phyloP scores from a whole-genome alignment of 305 asterid species.

The Plantago coronopus region DNA sequence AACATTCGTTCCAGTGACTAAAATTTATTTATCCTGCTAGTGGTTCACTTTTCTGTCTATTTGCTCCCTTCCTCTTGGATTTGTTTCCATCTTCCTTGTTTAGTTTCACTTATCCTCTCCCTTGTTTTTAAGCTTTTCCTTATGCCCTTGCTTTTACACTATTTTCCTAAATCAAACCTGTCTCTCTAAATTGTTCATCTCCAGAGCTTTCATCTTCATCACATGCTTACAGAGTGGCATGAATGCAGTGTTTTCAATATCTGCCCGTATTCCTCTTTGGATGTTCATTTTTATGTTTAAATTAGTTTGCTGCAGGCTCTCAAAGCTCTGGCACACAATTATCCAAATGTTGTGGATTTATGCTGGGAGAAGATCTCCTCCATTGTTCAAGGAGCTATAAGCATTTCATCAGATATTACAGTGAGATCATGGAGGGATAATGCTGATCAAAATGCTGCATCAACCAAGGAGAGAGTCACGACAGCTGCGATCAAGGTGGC shows the following conservation, averaged over 20 bases:
- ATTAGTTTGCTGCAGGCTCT: slow-evolving; percentile 64
- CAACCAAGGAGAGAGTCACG: slow-evolving; percentile 65
- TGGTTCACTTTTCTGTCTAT: too few relatives aligned
- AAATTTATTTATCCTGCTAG: too few relatives aligned
- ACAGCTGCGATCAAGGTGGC: slow-evolving; percentile 80
- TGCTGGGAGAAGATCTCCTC: slow-evolving; percentile 78
- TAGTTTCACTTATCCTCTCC: too few relatives aligned
- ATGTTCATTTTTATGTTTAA: slow-evolving; percentile 23
- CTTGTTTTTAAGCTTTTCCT: too few relatives aligned
- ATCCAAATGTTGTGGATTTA: slow-evolving; percentile 60
- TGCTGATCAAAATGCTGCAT: slow-evolving; percentile 42
- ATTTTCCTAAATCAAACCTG: too few relatives aligned
- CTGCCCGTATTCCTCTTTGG: slow-evolving; percentile 1
- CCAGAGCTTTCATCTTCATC: slow-evolving; percentile 11
- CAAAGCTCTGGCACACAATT: slow-evolving; percentile 89
- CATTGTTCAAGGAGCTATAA: slow-evolving; percentile 42
- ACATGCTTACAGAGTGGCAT: slow-evolving; percentile 17
- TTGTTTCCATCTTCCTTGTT: too few relatives aligned
- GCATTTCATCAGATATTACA: slow-evolving; percentile 38
- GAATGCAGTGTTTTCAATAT: too few relatives aligned
- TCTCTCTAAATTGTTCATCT: too few relatives aligned
- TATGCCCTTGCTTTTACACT: too few relatives aligned
- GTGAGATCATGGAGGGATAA: slow-evolving; percentile 56
- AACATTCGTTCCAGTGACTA: neutral
- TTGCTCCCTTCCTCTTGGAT: too few relatives aligned